Evolutionary conservation across 2,329 filamentous ascomycete genomes (phyloP), one percentile per base, ranked within the genome.

Genomic region (Acrocalymma vagum): DNA sequence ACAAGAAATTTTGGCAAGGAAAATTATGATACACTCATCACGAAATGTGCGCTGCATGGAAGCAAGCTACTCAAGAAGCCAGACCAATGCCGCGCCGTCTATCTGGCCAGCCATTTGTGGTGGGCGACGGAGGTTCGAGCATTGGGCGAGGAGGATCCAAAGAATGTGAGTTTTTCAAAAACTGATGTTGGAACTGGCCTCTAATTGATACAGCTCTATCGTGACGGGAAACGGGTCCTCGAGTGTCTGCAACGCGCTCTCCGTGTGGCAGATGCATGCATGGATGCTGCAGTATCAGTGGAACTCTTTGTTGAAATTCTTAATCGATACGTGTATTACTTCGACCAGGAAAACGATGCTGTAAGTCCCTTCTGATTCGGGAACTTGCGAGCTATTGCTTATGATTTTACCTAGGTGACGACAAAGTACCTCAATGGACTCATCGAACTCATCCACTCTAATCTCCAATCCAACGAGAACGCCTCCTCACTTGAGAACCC

Each of bases 321-420:
- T 40, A 96, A 99, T 71, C 85, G 94, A 71, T 99, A 99, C 68
- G 92, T 97, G 37, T 99, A 99, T 72, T 99, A 97, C 76, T 99
- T 96, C 75, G 94, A 99, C 71, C 93, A 99, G 71, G 90, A 96
- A 67, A 99, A 99, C 72, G 94, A 99, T 74, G 92, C 92, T 54
- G 94, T 83, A 71, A 72, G 79, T 70, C 10, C 15, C 10, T 11
- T 11, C 3, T 17, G n/a, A n/a, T n/a, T n/a, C n/a, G n/a, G n/a
- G n/a, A n/a, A n/a, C n/a, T 14, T 26, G 15, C 11, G 35, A 23
- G 29, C 26, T 4, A 24, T 17, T 13, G 34, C 32, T 53, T 26
- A 63, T 27, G 13, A n/a, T 23, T n/a, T 38, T n/a, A n/a, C n/a
- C 27, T 37, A 84, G 81, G 80, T 99, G 25, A 99, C 94, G 5